These are phyloP conservation scores for Nicotiana tabacum DNA, from an alignment of 257 asterid genomes.

Conservation along the genomic window DNA sequence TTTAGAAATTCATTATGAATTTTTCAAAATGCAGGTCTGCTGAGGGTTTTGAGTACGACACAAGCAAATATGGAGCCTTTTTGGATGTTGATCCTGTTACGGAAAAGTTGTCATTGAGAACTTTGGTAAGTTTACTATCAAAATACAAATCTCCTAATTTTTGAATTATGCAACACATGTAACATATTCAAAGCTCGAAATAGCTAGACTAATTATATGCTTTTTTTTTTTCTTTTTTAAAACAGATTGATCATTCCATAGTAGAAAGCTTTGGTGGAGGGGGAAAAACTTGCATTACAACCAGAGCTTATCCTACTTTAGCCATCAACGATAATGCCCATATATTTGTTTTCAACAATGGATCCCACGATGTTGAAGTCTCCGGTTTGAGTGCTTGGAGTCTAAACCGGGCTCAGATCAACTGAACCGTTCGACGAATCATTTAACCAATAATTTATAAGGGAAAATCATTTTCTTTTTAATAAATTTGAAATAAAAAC, in stretches of 20 bases:
- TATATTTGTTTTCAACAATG: slow-evolving; percentile 29
- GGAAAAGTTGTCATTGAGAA: slow-evolving; percentile 35
- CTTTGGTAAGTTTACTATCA: slow-evolving; percentile 33
- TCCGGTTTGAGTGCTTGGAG: slow-evolving; percentile 30
- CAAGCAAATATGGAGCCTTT: slow-evolving; percentile 37
- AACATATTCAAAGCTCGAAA: neutral
- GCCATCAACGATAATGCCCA: neutral
- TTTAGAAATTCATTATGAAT: neutral
- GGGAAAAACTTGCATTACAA: slow-evolving; percentile 32
- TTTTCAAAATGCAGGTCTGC: slow-evolving; percentile 37
- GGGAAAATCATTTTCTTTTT: neutral
- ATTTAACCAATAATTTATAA: too few species aligned
- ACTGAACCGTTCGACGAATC: neutral
- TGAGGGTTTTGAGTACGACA: slow-evolving; percentile 21
- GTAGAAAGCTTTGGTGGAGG: slow-evolving; percentile 34
- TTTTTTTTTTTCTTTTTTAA: neutral
- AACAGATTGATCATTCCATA: slow-evolving; percentile 28
- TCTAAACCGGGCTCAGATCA: slow-evolving; percentile 18
- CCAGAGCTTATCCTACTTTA: slow-evolving; percentile 21
- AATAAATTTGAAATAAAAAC: too few species aligned
- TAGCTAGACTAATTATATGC: neutral
- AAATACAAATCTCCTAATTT: neutral
- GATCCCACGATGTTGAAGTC: slow-evolving; percentile 14
- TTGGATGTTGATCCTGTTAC: slow-evolving; percentile 38
- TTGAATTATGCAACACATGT: too few species aligned